Evolutionary conservation across 2,329 filamentous ascomycete species (phyloP).

Genomic region (Lachnellula cervina): DNA sequence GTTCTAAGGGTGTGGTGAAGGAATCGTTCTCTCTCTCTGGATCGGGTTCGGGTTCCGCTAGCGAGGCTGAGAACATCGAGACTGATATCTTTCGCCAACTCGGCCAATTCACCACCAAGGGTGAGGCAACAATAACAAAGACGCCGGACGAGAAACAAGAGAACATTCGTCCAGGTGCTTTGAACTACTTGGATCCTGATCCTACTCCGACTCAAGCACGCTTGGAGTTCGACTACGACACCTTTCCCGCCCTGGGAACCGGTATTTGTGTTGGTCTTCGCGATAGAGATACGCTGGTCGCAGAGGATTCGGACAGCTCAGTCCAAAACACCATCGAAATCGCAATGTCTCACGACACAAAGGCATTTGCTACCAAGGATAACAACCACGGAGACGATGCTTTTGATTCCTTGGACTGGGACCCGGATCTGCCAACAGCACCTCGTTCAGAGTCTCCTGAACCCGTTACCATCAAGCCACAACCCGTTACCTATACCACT

Average conservation of each 20-base stretch:
- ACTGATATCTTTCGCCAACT: background rate
- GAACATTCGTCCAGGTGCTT: background rate
- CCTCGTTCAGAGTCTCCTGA: conserved; percentile 27
- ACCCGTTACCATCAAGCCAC: conserved; percentile 24
- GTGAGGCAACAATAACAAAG: background rate
- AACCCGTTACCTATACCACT: conserved; percentile 31
- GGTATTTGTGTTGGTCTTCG: background rate
- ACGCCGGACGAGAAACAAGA: background rate
- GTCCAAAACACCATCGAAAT: background rate
- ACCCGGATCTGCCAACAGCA: conserved; percentile 23
- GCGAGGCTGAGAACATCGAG: background rate
- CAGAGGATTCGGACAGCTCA: background rate
- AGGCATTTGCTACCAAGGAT: background rate
- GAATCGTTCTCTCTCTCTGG: background rate
- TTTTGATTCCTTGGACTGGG: conserved; percentile 30
- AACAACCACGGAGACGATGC: conserved; percentile 16
- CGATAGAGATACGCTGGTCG: background rate
- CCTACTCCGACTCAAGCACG: background rate
- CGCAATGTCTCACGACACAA: conserved; percentile 7
- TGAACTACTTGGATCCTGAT: background rate
- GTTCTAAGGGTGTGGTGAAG: background rate
- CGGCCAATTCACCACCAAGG: background rate
- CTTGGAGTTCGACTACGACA: background rate
- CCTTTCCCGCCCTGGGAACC: background rate
- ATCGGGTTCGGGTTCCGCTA: background rate